These are phyloP conservation scores for Salvia miltiorrhiza DNA, from an alignment of 257 asterid species.

Conservation along the genomic window DNA sequence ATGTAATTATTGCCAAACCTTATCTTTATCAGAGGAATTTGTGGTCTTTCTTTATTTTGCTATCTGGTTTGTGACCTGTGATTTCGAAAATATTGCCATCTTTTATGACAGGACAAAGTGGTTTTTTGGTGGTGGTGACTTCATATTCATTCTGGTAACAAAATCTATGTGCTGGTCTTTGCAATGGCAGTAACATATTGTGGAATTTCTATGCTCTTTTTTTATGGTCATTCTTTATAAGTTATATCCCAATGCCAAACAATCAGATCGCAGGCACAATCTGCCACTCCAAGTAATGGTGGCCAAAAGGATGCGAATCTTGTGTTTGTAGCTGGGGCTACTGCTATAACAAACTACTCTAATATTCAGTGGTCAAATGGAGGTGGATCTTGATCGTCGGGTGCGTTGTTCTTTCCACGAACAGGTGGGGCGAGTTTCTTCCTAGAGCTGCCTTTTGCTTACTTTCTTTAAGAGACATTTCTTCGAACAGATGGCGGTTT, in stretches of 20 bases:
- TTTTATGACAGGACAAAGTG: neutral
- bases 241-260: neutral
- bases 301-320: constrained; percentile 55
- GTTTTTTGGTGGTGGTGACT: neutral
- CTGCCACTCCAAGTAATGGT: constrained; percentile 35
- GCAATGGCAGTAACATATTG: neutral
- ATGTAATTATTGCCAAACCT: neutral
- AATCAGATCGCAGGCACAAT: constrained; percentile 48
- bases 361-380: too few species aligned
- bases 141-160: neutral
- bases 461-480: too few species aligned
- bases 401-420: too few species aligned
- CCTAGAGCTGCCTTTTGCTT: too few species aligned
- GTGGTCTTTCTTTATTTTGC: neutral
- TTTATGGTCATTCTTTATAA: neutral
- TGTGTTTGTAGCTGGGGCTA: constrained; percentile 92
- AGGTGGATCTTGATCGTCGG: too few species aligned
- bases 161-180: neutral
- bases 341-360: too few species aligned
- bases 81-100: neutral
- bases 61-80: neutral
- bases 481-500: too few species aligned
- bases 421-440: too few species aligned
- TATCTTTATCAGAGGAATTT: neutral
- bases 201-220: neutral